Evolutionary conservation across 768 basidiomycete genomes (phyloP).

Genomic region (Guyanaporus albipodus): DNA sequence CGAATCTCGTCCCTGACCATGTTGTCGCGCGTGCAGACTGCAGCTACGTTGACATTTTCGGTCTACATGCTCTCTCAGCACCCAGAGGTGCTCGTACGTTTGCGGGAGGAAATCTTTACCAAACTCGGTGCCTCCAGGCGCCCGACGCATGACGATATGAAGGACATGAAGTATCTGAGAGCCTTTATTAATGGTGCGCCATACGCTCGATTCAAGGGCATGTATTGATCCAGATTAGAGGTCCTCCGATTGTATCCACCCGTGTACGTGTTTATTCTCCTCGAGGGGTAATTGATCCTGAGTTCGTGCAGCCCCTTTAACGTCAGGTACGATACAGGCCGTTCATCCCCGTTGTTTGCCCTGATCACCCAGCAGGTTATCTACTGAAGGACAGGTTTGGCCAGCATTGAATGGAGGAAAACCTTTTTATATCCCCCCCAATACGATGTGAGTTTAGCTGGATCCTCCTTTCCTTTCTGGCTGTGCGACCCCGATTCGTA

Average conservation of each 20-base stretch:
- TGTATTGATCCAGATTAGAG: conserved; percentile 19
- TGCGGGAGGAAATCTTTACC: conserved; percentile 53
- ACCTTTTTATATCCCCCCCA: conserved; percentile 51
- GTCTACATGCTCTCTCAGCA: conserved; percentile 50
- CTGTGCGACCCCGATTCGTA: conserved; percentile 1
- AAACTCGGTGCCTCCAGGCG: conserved; percentile 46
- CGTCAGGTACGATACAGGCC: conserved; percentile 13
- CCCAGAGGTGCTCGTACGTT: conserved; percentile 41
- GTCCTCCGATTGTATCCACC: conserved; percentile 32
- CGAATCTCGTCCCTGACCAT: neutral
- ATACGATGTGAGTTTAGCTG: conserved; percentile 21
- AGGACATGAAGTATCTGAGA: conserved; percentile 58
- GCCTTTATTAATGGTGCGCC: conserved; percentile 60
- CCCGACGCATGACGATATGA: conserved; percentile 54
- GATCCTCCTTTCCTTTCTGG: neutral
- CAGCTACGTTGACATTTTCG: conserved; percentile 33
- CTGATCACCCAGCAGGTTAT: conserved; percentile 14
- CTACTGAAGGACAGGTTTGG: conserved; percentile 16
- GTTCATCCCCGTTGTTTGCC: no score
- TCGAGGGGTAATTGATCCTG: neutral
- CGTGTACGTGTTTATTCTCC: conserved; percentile 17
- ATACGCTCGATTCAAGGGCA: neutral
- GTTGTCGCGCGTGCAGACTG: conserved; percentile 19
- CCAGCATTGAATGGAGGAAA: conserved; percentile 31
- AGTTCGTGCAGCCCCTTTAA: conserved; percentile 19